Base-by-base conservation (phyloP, 2,329 filamentous ascomycete species). In the Colletotrichum acutatum region DNA sequence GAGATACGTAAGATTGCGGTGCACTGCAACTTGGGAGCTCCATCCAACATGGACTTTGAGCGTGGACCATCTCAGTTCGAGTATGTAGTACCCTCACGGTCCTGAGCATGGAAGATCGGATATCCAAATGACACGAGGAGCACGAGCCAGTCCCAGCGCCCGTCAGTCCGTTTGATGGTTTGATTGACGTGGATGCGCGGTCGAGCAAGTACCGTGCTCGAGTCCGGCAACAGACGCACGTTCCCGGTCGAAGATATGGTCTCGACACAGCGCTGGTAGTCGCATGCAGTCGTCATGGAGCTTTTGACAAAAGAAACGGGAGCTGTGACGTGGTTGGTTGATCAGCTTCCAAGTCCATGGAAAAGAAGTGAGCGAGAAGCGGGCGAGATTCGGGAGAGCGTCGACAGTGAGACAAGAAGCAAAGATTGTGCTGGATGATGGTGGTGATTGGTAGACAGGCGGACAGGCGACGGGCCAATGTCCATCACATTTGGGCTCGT, bases 131-230 rank as follows among this genome's bases (percentile, higher is more conserved):
- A 67, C 42, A 28, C 6, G 32, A 28, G 24, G 34, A 57, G 70
- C 66, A 70, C 66, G 66, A 70, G 60, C 70, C 70, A 71, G 66
- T 2, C 11, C 24, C 69, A 54, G 46, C 70, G 60, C 56, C 70
- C 54, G 56, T 28, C 66, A 28, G 46, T 54, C 46, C 32, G 69
- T 64, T 58, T 52, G 61, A 57, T 66, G 9, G 46, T 61, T 66
- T 66, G 66, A 32, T 60, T 70, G 66, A 66, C 61, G 61, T 66
- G 49, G 61, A 49, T 61, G 32, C 28, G 32, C n/a, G 52, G 52
- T 65, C 62, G 49, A 58, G 26, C 53, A 30, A 52, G 24, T 61
- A 59, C 60, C 22, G 24, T 46, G 60, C n/a, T 28, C 49, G 56
- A 70, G 66, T 54, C 59, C 59, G 66, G n/a, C 28, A 22, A 42